Conservation (phyloP, 2,329 filamentous ascomycete genomes). For the Diaporthe sp. region DNA sequence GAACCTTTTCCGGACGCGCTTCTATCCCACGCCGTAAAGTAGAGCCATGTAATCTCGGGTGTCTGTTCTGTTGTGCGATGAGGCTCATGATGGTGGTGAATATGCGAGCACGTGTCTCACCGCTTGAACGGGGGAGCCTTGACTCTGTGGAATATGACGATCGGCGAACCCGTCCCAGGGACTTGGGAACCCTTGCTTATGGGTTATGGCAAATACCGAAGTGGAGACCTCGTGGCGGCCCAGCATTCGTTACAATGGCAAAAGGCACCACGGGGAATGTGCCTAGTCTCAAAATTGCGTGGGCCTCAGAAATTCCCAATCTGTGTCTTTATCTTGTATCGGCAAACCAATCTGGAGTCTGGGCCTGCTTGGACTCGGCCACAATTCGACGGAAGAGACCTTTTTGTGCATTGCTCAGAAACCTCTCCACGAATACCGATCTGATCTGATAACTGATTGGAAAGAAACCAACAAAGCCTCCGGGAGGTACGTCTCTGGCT, state of each 20-base stretch:
- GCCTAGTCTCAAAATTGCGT: neutral
- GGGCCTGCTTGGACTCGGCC: neutral
- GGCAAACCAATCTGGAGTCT: neutral
- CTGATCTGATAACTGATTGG: neutral
- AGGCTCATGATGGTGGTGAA: neutral
- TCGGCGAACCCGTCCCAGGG: conserved; percentile 18
- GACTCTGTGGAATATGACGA: neutral
- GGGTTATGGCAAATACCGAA: conserved; percentile 9
- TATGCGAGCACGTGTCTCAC: neutral
- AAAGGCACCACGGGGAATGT: neutral
- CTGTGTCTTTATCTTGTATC: neutral
- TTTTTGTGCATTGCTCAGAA: neutral
- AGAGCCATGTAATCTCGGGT: neutral
- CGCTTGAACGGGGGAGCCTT: neutral
- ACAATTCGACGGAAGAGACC: neutral
- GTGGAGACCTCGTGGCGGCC: conserved; percentile 6
- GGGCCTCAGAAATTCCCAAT: conserved; percentile 3
- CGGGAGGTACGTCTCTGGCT: neutral
- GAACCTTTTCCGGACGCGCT: neutral
- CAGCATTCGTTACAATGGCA: neutral
- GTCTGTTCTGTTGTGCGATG: neutral
- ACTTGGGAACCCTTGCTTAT: conserved; percentile 16
- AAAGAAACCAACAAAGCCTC: neutral
- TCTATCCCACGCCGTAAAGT: neutral
- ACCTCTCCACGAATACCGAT: neutral